A percentile compares a stretch with the other conserved stretches of the same genome.
These are phyloP conservation scores for Pythium folliculosum DNA, from an alignment of 352 stramenopile species.

Conservation along the genomic window DNA sequence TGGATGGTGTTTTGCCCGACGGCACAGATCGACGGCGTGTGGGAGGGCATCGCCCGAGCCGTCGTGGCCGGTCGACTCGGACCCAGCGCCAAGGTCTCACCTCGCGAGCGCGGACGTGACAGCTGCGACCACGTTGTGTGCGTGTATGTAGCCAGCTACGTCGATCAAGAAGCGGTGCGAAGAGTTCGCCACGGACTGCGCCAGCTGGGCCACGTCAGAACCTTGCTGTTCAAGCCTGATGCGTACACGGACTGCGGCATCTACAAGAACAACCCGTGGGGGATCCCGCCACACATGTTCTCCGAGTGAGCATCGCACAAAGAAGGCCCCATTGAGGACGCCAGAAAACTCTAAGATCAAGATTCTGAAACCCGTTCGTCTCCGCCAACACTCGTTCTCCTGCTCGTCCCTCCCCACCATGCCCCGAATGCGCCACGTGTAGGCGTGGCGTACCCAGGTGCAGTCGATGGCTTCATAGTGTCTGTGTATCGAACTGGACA, in stretches of 20 bases:
- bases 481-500: no score
- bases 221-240: slow-evolving; percentile 19
- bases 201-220: slow-evolving; percentile 2
- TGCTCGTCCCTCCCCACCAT: no score
- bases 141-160: slow-evolving; percentile 14
- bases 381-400: no score
- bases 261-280: slow-evolving; percentile 15
- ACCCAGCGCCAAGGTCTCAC: slow-evolving; percentile 16
- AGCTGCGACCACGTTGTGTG: slow-evolving; percentile 13
- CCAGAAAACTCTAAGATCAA: no score
- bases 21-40: slow-evolving; percentile 1
- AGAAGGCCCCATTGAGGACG: no score
- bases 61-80: not conserved
- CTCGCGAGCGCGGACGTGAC: not conserved
- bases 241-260: slow-evolving; percentile 15
- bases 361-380: no score
- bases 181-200: slow-evolving; percentile 6
- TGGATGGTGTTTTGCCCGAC: slow-evolving; percentile 18
- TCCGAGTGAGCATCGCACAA: no score
- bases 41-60: not conserved
- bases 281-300: not conserved
- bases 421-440: no score
- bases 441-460: no score
- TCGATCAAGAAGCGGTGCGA: slow-evolving; percentile 3
- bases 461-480: no score